phyloP scores from a whole-genome alignment of 441 rosid genomes.

The Gossypium trilobum region DNA sequence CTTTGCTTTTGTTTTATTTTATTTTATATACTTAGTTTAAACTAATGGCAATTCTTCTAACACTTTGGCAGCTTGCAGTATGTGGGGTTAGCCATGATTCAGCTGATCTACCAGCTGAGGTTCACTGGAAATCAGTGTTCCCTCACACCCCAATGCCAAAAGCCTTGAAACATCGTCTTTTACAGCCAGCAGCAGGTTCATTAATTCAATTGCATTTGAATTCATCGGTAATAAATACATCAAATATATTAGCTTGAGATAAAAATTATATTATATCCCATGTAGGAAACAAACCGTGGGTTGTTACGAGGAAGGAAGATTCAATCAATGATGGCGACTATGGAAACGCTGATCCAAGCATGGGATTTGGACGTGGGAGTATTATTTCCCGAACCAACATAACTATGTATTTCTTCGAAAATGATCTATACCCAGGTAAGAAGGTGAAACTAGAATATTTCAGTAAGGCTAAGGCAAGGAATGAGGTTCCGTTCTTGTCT shows the following conservation, averaged over 20 bases:
- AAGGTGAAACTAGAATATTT: neutral
- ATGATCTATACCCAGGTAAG: neutral
- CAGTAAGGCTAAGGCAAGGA: neutral
- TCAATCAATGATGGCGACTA: neutral
- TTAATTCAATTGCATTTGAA: neutral
- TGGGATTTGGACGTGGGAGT: neutral
- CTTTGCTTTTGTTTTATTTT: too few species aligned
- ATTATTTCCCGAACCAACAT: neutral
- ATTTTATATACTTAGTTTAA: too few species aligned
- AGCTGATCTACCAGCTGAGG: neutral
- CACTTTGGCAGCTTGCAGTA: neutral
- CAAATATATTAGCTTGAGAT: neutral
- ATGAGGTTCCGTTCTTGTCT: neutral
- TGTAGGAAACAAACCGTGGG: neutral
- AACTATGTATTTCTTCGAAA: neutral
- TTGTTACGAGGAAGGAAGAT: neutral
- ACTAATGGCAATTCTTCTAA: too few species aligned
- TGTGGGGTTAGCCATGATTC: neutral
- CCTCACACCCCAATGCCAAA: constrained; percentile 10
- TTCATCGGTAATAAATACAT: neutral
- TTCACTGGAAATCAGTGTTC: constrained; percentile 7
- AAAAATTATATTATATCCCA: neutral
- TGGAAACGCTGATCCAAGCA: neutral
- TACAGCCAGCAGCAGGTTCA: neutral
- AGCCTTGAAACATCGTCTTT: neutral